Percentiles rank a stretch among this genome's conserved stretches.
These are phyloP conservation scores for Phytophthora megakarya DNA, from an alignment of 352 stramenopile species.

Conservation along the genomic window DNA sequence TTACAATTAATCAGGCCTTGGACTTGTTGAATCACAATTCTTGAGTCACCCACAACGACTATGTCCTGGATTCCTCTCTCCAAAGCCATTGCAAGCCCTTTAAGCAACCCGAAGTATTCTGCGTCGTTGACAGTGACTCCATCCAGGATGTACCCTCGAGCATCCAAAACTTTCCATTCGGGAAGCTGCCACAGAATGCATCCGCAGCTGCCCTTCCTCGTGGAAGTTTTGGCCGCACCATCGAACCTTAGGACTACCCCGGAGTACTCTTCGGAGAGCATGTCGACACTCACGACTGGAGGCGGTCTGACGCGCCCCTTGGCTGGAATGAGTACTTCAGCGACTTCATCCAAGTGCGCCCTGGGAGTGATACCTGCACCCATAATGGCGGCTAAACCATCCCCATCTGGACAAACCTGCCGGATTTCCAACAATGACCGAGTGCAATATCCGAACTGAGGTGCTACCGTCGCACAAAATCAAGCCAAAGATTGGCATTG, in stretches of 20 bases:
- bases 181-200: no score
- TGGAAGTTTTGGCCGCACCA: no score
- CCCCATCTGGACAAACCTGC: no score
- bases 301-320: background rate
- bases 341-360: background rate
- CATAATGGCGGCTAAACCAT: background rate
- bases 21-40: no score
- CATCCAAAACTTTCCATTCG: background rate
- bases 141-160: background rate
- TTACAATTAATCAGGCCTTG: no score
- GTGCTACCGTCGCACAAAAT: background rate
- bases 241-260: background rate
- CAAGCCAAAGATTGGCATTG: background rate
- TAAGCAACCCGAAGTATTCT: no score
- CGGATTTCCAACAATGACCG: no score
- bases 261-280: background rate
- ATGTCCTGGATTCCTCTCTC: no score
- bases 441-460: background rate
- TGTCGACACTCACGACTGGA: background rate
- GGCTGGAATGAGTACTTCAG: background rate
- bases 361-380: background rate
- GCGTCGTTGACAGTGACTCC: background rate
- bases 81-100: no score
- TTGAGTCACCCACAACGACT: no score
- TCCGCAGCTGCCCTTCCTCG: no score